Base-by-base conservation (phyloP, 768 basidiomycete genomes). In the Solioccasus polychromus region DNA sequence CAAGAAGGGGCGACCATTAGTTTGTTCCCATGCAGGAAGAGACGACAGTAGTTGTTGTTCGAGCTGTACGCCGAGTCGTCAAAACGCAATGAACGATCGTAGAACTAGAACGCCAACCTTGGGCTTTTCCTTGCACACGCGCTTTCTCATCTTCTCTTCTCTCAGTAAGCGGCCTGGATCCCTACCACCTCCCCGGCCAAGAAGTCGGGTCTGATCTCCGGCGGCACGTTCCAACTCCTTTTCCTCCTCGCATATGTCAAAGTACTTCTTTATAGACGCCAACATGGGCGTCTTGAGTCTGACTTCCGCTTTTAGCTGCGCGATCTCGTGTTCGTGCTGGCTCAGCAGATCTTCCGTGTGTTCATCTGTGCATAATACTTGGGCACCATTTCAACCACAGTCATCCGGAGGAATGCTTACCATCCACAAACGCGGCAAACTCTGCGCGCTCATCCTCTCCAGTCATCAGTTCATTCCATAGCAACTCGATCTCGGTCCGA, bases 111-210 rank as follows among this genome's bases (percentile, higher is more conserved):
- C 35, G 40, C 39, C 69, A 61, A 96, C 95, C 61, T 88, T 79
- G 22, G 95, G 95, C 60, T 96, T 97, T 69, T 95, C 87, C 62
- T 90, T 88, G 45, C 76, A 76, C 12, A 99, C 92, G 23, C 94
- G 76, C 65, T 97, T 98, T 43, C 95, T 77, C 85, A 95, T 92
- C 76, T 96, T 96, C 72, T 97, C 95, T 67, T 99, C 95, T 48
- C 91, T 78, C 42, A 97, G 68, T 28, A 99, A 67, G 17, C 91
- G 73, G 6, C 92, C 92, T 5, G 92, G 87, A 71, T 92, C 88
- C 45, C 91, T 75, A 3, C 83, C 50, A 2, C 65, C 71, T 22
- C 89, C 90, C 58, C 89, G 77, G 14, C 90, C 90, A 4, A 88
- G 77, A 8, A 95, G 71, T 30, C 92, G 79, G 14, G 78, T 80